Evolutionary conservation across 176 grass and related monocot species (phyloP), one percentile per base, ranked within the genome.

Genomic region (Aegilops bicornis): DNA sequence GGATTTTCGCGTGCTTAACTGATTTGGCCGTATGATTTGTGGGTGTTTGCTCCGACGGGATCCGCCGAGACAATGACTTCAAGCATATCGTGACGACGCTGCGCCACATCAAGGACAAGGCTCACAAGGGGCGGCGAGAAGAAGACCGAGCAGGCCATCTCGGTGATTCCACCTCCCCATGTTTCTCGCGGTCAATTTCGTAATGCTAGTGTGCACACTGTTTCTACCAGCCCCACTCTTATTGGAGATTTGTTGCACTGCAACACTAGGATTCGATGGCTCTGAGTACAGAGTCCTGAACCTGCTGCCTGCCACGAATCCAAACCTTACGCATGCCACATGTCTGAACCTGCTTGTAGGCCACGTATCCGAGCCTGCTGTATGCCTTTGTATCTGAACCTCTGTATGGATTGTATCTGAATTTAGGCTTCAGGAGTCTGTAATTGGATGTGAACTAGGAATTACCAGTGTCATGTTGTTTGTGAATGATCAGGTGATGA

Each of bases 81-180:
- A n/a, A n/a, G n/a, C n/a, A n/a, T n/a, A n/a, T n/a, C n/a, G n/a
- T n/a, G n/a, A n/a, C n/a, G n/a, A n/a, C n/a, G n/a, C n/a, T n/a
- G n/a, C n/a, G n/a, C n/a, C n/a, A n/a, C n/a, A n/a, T n/a, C n/a
- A n/a, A n/a, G n/a, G n/a, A n/a, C n/a, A n/a, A 87, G 77, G 88
- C 83, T 48, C 89, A 94, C n/a, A n/a, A 87, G 89, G 82, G 94
- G 94, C 29, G 94, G 90, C 19, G 85, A 92, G 79, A 97, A 92
- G 89, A 94, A 92, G 83, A 97, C 78, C 11, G 83, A 85, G 84
- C 89, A 92, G 69, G 88, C 90, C 62, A 90, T 97, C 79, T 89
- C 87, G 94, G 92, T 97, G 79, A 90, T 80, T n/a, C n/a, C 33
- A 81, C n/a, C 88, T 31, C 22, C 3, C 25, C 22, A 16, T 37